phyloP scores from a whole-genome alignment of 768 basidiomycete genomes.

The Boletus eberwhitei region DNA sequence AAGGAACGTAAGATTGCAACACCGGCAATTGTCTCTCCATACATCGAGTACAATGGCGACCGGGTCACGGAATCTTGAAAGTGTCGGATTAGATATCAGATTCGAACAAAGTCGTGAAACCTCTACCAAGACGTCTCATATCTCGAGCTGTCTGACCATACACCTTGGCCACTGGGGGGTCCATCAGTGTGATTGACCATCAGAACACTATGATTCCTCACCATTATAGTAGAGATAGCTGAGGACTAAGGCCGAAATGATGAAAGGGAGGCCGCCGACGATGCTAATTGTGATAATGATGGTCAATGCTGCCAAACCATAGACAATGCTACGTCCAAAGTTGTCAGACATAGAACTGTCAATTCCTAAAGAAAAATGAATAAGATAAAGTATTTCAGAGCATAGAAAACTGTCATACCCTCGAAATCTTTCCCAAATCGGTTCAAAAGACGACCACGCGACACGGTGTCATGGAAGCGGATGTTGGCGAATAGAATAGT shows the following conservation, averaged over 20 bases:
- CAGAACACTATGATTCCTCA: slow-evolving; percentile 28
- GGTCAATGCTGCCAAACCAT: slow-evolving; percentile 64
- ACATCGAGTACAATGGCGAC: slow-evolving; percentile 47
- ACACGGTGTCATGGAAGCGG: slow-evolving; percentile 91
- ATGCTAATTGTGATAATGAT: slow-evolving; percentile 72
- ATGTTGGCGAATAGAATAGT: slow-evolving; percentile 83
- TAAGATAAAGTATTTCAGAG: slow-evolving; percentile 1
- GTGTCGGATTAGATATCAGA: neutral
- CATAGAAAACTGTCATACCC: slow-evolving; percentile 31
- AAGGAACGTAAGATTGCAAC: slow-evolving; percentile 71
- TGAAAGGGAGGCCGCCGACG: slow-evolving; percentile 76
- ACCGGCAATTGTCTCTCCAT: slow-evolving; percentile 49
- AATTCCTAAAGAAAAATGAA: slow-evolving; percentile 47
- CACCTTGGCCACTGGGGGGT: slow-evolving; percentile 37
- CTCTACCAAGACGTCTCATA: slow-evolving; percentile 71
- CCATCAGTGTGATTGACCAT: slow-evolving; percentile 5
- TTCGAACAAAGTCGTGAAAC: neutral
- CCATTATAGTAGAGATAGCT: slow-evolving; percentile 70
- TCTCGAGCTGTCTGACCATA: slow-evolving; percentile 87
- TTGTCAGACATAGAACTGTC: slow-evolving; percentile 83
- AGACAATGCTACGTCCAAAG: slow-evolving; percentile 75
- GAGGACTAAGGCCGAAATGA: slow-evolving; percentile 55
- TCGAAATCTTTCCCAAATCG: slow-evolving; percentile 91
- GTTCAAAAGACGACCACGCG: slow-evolving; percentile 78
- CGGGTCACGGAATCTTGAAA: slow-evolving; percentile 44